Evolutionary conservation across 441 rosid genomes (phyloP), one percentile per base, ranked within the genome.

Genomic region (Populus trichocarpa): DNA sequence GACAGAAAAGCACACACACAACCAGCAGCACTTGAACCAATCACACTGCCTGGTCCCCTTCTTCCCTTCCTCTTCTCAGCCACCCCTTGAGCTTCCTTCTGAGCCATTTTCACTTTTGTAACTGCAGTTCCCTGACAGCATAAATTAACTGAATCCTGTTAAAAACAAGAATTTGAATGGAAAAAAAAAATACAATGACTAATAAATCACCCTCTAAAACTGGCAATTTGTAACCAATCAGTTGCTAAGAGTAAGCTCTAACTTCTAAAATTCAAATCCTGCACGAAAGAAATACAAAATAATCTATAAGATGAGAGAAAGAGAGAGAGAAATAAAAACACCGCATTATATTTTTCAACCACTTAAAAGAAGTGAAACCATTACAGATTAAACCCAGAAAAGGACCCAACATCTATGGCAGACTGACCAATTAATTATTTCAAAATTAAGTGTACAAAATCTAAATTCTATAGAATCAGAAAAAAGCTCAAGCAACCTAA

Each of bases 11-110:
- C 92, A 71, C 97, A 92, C 18, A 92, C 86, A 83, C 98, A 93
- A 36, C 97, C 97, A 70, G 97, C 99, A 75, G 97, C 92, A 85
- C 99, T 93, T 73, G 99, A 96, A 81, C 99, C 98, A 82, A 96
- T 88, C 70, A 93, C 99, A 80, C 98, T 96, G 23, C 93, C 88
- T 3, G 98, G 98, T 77, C 98, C 99, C 75, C 99, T 85, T 82
- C 99, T 89, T 59, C 99, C 99, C 71, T 87, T 96, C 87, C 82
- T 88, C 89, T 91, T 95, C 89, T 95, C 98, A 2, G 99, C 99
- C 57, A 95, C 93, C 8, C 98, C 98, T 74, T 88, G 93, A 14
- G 99, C 93, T 86, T 94, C 99, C 90, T 96, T 96, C 72, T 96
- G 93, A 8, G 98, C 87, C 97, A 96, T 92, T 83, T 92, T 96